These are phyloP conservation scores for Lenwebbia sp. DNA, from an alignment of 345 rosid species.

Conservation along the genomic window DNA sequence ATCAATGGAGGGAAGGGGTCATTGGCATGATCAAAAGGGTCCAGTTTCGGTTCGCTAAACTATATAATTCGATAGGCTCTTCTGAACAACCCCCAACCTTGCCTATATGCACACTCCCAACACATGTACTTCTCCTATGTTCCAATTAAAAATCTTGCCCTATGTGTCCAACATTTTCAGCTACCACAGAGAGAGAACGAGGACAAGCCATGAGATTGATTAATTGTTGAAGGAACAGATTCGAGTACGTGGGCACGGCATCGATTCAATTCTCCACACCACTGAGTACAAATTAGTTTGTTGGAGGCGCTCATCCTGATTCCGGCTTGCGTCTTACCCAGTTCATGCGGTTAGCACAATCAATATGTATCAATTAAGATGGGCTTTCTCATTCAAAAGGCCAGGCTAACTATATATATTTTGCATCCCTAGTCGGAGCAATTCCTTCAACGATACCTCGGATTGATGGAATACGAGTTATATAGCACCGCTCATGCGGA, in stretches of 20 bases:
- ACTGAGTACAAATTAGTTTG: neutral
- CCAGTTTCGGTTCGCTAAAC: neutral
- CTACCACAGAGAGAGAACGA: neutral
- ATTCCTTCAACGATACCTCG: neutral
- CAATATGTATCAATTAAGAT: neutral
- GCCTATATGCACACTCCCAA: neutral
- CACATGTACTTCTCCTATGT: neutral
- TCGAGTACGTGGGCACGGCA: neutral
- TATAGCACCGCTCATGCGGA: neutral
- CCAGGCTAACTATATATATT: neutral
- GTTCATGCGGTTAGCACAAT: neutral
- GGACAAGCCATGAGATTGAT: neutral
- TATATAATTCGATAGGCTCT: neutral
- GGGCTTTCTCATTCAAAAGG: neutral
- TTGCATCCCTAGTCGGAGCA: neutral
- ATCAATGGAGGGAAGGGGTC: neutral
- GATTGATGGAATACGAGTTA: neutral
- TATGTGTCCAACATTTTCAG: neutral
- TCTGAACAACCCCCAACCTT: neutral
- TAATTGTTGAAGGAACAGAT: neutral
- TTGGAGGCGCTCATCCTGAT: neutral
- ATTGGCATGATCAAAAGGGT: constrained; percentile 1
- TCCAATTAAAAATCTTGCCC: neutral
- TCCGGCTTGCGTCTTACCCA: neutral
- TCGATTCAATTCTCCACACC: neutral